These are phyloP conservation scores for Mycena sanguinolenta DNA, from an alignment of 768 basidiomycete genomes.

Conservation along the genomic window DNA sequence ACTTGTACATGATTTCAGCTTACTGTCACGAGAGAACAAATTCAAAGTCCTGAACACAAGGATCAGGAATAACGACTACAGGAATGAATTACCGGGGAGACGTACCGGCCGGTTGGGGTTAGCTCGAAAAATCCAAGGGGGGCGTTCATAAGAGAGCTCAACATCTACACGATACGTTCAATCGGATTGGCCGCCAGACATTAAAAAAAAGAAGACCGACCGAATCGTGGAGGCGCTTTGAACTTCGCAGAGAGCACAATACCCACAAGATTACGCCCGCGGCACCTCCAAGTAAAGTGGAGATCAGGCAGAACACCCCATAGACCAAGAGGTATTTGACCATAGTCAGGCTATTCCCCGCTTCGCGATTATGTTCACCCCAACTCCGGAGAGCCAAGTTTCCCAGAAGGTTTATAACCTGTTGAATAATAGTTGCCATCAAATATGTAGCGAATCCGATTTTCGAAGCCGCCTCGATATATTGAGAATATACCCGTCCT, in stretches of 20 bases:
- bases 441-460: conserved; percentile 78
- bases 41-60: conserved; percentile 76
- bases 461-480: conserved; percentile 84
- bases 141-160: conserved; percentile 83
- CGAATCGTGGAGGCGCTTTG: conserved; percentile 81
- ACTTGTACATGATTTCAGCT: background rate
- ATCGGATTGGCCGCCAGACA: background rate
- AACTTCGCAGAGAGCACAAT: conserved; percentile 79
- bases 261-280: conserved; percentile 82
- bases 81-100: background rate
- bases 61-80: background rate
- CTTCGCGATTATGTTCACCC: conserved; percentile 82
- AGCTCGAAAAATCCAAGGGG: conserved; percentile 92
- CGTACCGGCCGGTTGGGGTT: conserved; percentile 86
- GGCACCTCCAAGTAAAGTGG: conserved; percentile 65
- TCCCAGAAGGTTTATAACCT: conserved; percentile 70
- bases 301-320: conserved; percentile 74
- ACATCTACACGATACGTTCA: conserved; percentile 64
- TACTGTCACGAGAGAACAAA: conserved; percentile 88
- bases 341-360: conserved; percentile 71
- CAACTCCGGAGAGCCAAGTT: conserved; percentile 82
- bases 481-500: conserved; percentile 77
- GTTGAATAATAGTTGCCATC: conserved; percentile 65
- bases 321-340: conserved; percentile 72
- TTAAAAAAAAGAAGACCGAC: conserved; percentile 54